phyloP scores from a whole-genome alignment of 345 rosid genomes.

The Acer negundo region DNA sequence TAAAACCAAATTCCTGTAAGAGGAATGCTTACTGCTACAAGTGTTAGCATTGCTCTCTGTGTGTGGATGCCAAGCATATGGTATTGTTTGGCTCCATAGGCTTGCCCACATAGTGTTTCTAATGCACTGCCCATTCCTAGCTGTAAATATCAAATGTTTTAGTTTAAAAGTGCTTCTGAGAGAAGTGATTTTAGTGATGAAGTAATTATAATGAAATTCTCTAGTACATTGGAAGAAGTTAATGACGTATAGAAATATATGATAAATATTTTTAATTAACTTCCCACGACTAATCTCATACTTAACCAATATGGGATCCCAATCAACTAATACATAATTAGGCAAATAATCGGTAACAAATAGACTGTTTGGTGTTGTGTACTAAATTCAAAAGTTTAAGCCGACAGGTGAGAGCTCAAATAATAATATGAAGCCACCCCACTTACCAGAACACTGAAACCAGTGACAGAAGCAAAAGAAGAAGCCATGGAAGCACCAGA shows the following conservation, averaged over 20 bases:
- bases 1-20: conserved; percentile 57
- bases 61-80: conserved; percentile 65
- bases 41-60: conserved; percentile 67
- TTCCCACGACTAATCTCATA: no score
- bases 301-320: no score
- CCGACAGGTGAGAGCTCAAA: no score
- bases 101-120: conserved; percentile 73
- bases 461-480: conserved; percentile 50
- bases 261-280: no score
- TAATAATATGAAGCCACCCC: no score
- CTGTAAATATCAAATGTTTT: conserved; percentile 23
- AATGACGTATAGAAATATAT: no score
- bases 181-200: background rate
- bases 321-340: no score
- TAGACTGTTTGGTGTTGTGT: no score
- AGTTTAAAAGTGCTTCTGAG: no score
- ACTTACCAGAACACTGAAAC: conserved; percentile 47
- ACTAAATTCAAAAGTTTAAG: no score
- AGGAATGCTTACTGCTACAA: conserved; percentile 45
- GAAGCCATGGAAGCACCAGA: conserved; percentile 51
- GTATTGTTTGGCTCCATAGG: conserved; percentile 67
- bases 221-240: background rate
- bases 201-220: background rate
- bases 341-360: no score
- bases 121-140: conserved; percentile 70